These are phyloP conservation scores for Solanum dulcamara DNA, from an alignment of 257 asterid genomes.

Conservation along the genomic window DNA sequence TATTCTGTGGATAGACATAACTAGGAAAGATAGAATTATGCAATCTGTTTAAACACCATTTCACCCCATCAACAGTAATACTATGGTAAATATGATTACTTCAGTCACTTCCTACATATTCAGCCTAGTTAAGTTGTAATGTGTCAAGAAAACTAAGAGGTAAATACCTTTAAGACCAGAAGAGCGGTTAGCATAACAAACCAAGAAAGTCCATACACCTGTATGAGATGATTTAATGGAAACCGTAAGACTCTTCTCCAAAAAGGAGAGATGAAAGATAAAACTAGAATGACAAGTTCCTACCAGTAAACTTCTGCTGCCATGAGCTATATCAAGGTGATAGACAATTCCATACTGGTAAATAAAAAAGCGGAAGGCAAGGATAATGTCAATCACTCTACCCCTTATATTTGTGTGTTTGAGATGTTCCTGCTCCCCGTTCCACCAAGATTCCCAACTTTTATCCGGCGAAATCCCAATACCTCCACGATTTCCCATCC, in stretches of 20 bases:
- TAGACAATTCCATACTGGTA: conserved; percentile 95
- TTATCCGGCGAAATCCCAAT: conserved; percentile 75
- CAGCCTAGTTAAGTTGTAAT: not conserved
- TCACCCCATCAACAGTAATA: not conserved
- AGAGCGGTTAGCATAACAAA: conserved; percentile 75
- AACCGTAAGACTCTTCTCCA: conserved; percentile 6
- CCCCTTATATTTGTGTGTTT: conserved; percentile 63
- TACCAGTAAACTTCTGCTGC: conserved; percentile 59
- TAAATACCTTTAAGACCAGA: conserved; percentile 68
- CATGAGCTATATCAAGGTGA: conserved; percentile 78
- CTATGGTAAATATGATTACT: not conserved
- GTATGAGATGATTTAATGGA: conserved; percentile 7
- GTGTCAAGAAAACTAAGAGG: not conserved
- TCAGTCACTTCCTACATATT: not conserved
- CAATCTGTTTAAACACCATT: not conserved
- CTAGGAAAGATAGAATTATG: not conserved
- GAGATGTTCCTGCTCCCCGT: conserved; percentile 86
- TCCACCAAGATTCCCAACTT: conserved; percentile 99
- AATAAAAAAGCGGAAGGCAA: conserved; percentile 68
- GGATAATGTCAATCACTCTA: conserved; percentile 65
- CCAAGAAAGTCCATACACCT: conserved; percentile 99
- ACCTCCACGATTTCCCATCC: conserved; percentile 99
- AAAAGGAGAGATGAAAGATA: not conserved
- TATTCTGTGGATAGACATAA: not conserved
- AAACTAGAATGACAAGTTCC: not conserved